Evolutionary conservation across 768 basidiomycete genomes (phyloP).

Genomic region (Phallus indusiatus): DNA sequence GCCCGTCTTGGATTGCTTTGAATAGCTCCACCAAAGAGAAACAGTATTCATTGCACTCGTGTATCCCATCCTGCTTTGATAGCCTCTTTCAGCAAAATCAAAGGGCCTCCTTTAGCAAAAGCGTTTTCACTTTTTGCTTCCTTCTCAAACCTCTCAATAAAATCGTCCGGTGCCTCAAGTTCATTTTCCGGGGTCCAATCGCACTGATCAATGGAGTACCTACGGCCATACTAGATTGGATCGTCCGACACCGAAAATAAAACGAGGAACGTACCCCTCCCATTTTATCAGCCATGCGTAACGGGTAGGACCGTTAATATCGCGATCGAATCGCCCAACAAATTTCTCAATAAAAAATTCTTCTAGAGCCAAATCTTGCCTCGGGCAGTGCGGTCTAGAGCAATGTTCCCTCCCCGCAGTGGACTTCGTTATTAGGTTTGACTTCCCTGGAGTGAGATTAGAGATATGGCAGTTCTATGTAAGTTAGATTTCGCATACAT

Average conservation of each 20-base stretch:
- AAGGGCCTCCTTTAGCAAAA: background rate
- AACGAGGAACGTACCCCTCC: background rate
- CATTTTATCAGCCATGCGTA: slow-evolving; percentile 7
- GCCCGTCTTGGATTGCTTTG: no score
- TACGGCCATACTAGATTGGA: background rate
- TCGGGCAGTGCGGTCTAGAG: background rate
- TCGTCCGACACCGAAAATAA: background rate
- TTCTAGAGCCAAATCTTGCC: background rate
- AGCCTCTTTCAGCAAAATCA: background rate
- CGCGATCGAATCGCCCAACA: slow-evolving; percentile 5
- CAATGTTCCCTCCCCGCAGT: background rate
- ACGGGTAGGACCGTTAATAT: background rate
- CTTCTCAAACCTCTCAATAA: background rate
- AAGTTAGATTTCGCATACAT: background rate
- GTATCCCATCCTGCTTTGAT: background rate
- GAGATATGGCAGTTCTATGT: background rate
- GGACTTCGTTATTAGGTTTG: background rate
- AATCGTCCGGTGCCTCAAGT: background rate
- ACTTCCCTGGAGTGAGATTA: background rate
- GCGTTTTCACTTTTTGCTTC: background rate
- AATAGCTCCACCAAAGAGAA: background rate
- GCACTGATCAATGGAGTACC: background rate
- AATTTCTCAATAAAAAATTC: slow-evolving; percentile 3
- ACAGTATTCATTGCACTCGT: background rate
- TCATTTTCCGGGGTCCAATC: slow-evolving; percentile 1